Evolutionary conservation across 305 asterid species (phyloP).

Genomic region (Fraxinus latifolia): DNA sequence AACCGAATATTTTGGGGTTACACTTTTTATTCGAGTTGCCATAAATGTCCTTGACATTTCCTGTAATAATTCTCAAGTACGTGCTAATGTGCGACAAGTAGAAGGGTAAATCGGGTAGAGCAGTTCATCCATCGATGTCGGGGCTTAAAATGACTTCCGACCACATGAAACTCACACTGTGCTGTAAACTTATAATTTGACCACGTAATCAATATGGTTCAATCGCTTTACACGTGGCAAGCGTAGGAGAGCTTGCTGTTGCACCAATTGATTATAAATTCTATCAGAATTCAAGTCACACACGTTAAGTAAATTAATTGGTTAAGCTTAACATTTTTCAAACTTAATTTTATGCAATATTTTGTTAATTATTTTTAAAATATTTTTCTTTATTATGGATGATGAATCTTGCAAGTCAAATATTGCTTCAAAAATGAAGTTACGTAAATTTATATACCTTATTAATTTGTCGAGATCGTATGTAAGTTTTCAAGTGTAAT

Average conservation of each 20-base stretch:
- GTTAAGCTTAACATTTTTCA: not conserved
- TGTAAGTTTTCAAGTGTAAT: not conserved
- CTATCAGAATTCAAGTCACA: not conserved
- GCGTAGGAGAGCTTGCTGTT: not conserved
- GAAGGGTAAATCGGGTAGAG: not conserved
- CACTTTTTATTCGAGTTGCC: not conserved
- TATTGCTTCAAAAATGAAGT: not conserved
- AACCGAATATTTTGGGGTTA: no score
- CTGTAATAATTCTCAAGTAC: not conserved
- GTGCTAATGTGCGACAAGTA: not conserved
- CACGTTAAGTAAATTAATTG: not conserved
- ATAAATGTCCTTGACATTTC: not conserved
- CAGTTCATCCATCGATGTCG: not conserved
- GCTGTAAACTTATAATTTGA: not conserved
- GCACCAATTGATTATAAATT: not conserved
- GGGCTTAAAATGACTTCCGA: not conserved
- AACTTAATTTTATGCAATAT: not conserved
- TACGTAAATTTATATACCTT: not conserved
- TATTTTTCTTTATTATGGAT: not conserved
- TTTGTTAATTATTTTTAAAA: not conserved
- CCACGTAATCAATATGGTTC: not conserved
- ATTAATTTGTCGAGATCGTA: not conserved
- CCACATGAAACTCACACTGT: not conserved
- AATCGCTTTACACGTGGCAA: not conserved
- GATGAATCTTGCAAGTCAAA: not conserved